These are phyloP conservation scores for Ceratobasidium papillatum DNA, from an alignment of 1,284 basidiomycete species.

Conservation along the genomic window DNA sequence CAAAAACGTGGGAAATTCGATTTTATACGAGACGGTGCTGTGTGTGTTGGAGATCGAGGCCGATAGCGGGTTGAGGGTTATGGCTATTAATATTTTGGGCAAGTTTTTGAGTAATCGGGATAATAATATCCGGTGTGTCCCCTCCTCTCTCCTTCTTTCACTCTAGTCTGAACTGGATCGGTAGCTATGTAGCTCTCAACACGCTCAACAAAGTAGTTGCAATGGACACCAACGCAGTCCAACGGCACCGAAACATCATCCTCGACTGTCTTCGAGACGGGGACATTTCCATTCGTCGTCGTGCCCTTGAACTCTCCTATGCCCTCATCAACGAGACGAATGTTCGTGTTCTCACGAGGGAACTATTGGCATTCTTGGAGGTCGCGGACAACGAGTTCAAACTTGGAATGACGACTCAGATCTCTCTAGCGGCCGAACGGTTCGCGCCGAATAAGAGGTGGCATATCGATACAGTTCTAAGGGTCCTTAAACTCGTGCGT, in stretches of 20 bases:
- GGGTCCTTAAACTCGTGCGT: slow-evolving; percentile 89
- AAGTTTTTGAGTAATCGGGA: slow-evolving; percentile 98
- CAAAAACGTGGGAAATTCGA: slow-evolving; percentile 98
- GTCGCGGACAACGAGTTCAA: slow-evolving; percentile 99
- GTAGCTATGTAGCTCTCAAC: slow-evolving; percentile 95
- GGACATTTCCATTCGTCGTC: slow-evolving; percentile 96
- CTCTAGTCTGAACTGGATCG: slow-evolving; percentile 5
- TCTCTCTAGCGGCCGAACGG: slow-evolving; percentile 93
- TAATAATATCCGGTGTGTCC: slow-evolving; percentile 92
- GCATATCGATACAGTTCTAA: slow-evolving; percentile 98
- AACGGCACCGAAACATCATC: slow-evolving; percentile 97
- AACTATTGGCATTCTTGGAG: slow-evolving; percentile 95
- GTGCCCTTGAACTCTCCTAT: slow-evolving; percentile 96
- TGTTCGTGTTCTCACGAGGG: slow-evolving; percentile 90
- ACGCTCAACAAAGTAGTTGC: slow-evolving; percentile 98
- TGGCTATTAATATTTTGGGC: slow-evolving; percentile 99
- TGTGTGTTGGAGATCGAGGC: slow-evolving; percentile 99
- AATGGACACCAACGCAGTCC: slow-evolving; percentile 98
- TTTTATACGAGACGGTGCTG: slow-evolving; percentile 97
- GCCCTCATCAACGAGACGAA: slow-evolving; percentile 97
- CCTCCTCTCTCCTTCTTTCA: slow-evolving; percentile 3
- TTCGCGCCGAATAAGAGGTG: slow-evolving; percentile 98
- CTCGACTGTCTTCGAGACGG: slow-evolving; percentile 98
- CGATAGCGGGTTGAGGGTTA: slow-evolving; percentile 93
- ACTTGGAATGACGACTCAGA: slow-evolving; percentile 96